phyloP scores from a whole-genome alignment of 441 rosid species.

The Erodium chrysanthum region DNA sequence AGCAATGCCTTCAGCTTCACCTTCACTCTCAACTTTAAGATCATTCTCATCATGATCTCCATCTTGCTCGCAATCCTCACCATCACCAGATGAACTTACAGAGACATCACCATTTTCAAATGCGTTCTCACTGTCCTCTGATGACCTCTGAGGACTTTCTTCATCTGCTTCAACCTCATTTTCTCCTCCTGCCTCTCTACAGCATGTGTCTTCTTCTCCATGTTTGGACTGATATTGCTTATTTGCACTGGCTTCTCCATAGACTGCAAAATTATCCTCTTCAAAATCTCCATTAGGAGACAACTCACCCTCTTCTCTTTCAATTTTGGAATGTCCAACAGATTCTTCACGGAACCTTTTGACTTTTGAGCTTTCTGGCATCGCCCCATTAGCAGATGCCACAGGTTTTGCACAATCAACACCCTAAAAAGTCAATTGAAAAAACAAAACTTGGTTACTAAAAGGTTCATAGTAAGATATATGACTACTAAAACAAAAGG shows the following conservation, averaged over 20 bases:
- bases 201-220: conserved; percentile 33
- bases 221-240: conserved; percentile 40
- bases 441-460: too few species aligned
- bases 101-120: conserved; percentile 85
- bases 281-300: conserved; percentile 36
- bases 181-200: conserved; percentile 53
- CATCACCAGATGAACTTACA: conserved; percentile 76
- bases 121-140: conserved; percentile 78
- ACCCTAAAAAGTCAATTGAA: too few species aligned
- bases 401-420: conserved; percentile 10
- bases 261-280: conserved; percentile 74
- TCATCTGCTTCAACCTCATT: conserved; percentile 62
- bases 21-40: conserved; percentile 85
- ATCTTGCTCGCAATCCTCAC: conserved; percentile 74
- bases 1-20: conserved; percentile 75
- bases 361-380: conserved; percentile 31
- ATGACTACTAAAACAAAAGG: conserved; percentile 5
- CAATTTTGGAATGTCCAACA: conserved; percentile 44
- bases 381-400: conserved; percentile 40
- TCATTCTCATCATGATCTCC: conserved; percentile 60
- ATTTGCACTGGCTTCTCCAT: conserved; percentile 48
- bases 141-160: conserved; percentile 24
- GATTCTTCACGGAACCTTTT: conserved; percentile 49
- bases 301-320: conserved; percentile 96
- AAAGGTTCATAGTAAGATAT: too few species aligned